Evolutionary conservation across 169 alveolate genomes (phyloP).

Genomic region (Plasmodium vinckei): DNA sequence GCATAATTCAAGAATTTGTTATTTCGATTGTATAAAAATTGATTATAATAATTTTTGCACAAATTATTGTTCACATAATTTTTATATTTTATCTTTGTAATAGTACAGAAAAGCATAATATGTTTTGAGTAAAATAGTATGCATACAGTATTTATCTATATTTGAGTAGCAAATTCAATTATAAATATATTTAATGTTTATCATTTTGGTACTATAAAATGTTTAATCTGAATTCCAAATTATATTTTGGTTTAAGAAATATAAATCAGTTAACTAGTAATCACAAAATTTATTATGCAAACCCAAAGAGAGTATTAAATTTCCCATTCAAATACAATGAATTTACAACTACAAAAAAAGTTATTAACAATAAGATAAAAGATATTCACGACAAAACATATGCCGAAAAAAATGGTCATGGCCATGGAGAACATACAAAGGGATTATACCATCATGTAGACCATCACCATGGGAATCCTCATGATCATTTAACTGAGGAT

Average conservation of each 20-base stretch:
- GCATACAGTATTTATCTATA: too few relatives aligned
- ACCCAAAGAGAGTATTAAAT: slow-evolving; percentile 10
- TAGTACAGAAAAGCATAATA: too few relatives aligned
- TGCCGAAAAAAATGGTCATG: slow-evolving; percentile 12
- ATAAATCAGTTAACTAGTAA: slow-evolving; percentile 34
- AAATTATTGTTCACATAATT: too few relatives aligned
- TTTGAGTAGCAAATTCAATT: too few relatives aligned
- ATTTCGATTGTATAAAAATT: too few relatives aligned
- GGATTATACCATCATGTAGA: slow-evolving; percentile 84
- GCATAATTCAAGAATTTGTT: too few relatives aligned
- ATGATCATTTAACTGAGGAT: slow-evolving; percentile 86
- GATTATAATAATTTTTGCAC: too few relatives aligned
- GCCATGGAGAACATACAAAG: slow-evolving; percentile 42
- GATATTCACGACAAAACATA: slow-evolving; percentile 5
- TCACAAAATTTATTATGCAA: slow-evolving; percentile 14
- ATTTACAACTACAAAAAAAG: slow-evolving; percentile 52
- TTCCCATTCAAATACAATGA: slow-evolving; percentile 31
- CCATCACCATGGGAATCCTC: slow-evolving; percentile 90
- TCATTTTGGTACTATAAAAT: slow-evolving; percentile 16
- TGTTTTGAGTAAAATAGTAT: too few relatives aligned
- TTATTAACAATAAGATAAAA: slow-evolving; percentile 1
- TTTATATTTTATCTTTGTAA: too few relatives aligned
- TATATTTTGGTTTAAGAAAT: slow-evolving; percentile 61
- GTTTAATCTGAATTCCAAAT: slow-evolving; percentile 59
- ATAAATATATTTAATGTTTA: slow-evolving; percentile 5